Base-by-base conservation (phyloP, 768 basidiomycete genomes). In the Dacryopinax spathularia region DNA sequence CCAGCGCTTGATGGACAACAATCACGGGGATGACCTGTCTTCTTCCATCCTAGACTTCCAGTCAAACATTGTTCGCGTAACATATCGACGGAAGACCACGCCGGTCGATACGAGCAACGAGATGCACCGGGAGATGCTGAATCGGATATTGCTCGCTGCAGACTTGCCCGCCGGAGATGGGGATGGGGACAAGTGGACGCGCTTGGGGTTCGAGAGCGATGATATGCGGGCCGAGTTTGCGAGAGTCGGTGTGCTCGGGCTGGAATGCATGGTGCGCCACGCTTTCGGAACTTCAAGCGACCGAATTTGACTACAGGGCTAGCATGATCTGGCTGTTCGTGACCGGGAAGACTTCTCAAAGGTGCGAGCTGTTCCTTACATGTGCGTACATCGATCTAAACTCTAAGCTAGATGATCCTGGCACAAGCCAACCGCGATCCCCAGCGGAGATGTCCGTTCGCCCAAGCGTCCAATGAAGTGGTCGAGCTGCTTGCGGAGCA, bases 31-130 rank as follows among this genome's bases (percentile, higher is more conserved):
- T 66, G 90, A 92, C 70, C 76, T 91, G 62, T 84, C 86, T 6
- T 91, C 89, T 0, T 86, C 85, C 64, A 86, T 93, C 56, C 79
- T 92, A 63, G 88, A 92, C 71, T 93, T 92, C 73, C 91, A 93
- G 76, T 85, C 88, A 29, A 91, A 90, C 73, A 82, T 91, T 64
- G 78, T 89, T 62, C 84, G 88, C 36, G 82, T 90, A 31, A 84
- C 82, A 15, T 87, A 88, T 72, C 82, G 86, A 63, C 88, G 87
- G 76, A 91, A 91, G 75, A 87, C 80, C 16, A 88, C 88, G 1
- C 73, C 82, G 25, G 88, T 93, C 18, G 86, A 90, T 68, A 82
- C 86, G 1, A 31, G 5, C 10, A 56, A 56, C 31, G 82, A 84
- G 31, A 72, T 73, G 39, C 29, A 56, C 22, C 76, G 75, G 13